These are phyloP conservation scores for Pestalotiopsis fici DNA, from an alignment of 2,329 filamentous ascomycete genomes.

Conservation along the genomic window DNA sequence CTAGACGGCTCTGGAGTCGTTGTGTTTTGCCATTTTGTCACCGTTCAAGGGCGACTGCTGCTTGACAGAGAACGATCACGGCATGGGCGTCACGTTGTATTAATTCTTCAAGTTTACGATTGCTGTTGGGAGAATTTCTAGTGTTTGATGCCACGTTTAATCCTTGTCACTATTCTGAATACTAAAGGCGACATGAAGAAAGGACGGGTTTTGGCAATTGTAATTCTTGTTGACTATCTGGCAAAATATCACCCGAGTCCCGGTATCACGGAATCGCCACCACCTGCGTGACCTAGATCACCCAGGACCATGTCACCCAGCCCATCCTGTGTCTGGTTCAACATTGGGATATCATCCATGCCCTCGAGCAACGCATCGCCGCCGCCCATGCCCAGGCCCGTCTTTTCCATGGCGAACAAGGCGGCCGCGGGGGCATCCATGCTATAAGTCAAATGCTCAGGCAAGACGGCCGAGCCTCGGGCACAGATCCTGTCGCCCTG, in stretches of 20 bases:
- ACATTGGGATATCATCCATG: constrained; percentile 15
- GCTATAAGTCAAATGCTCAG: constrained; percentile 26
- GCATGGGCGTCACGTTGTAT: too few species aligned
- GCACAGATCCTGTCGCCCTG: constrained; percentile 25
- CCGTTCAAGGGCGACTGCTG: too few species aligned
- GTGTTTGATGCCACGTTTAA: too few species aligned
- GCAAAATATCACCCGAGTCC: background rate
- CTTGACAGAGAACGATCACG: too few species aligned
- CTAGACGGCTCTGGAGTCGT: too few species aligned
- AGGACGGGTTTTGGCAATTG: background rate
- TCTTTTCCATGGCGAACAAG: constrained; percentile 23
- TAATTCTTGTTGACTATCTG: background rate
- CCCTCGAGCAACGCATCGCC: constrained; percentile 22
- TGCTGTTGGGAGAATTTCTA: too few species aligned
- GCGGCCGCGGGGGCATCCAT: constrained; percentile 21
- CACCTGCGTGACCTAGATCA: background rate
- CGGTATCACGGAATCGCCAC: background rate
- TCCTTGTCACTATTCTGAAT: background rate
- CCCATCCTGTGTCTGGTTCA: constrained; percentile 4
- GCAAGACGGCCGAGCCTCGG: constrained; percentile 20
- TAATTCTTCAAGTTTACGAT: too few species aligned
- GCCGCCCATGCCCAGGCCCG: constrained; percentile 22
- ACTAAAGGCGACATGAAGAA: background rate
- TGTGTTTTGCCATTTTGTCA: too few species aligned
- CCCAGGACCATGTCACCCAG: background rate